Percentiles rank a stretch among this genome's conserved stretches.
phyloP scores from a whole-genome alignment of 1,284 basidiomycete species.

The Earliella scabrosa region DNA sequence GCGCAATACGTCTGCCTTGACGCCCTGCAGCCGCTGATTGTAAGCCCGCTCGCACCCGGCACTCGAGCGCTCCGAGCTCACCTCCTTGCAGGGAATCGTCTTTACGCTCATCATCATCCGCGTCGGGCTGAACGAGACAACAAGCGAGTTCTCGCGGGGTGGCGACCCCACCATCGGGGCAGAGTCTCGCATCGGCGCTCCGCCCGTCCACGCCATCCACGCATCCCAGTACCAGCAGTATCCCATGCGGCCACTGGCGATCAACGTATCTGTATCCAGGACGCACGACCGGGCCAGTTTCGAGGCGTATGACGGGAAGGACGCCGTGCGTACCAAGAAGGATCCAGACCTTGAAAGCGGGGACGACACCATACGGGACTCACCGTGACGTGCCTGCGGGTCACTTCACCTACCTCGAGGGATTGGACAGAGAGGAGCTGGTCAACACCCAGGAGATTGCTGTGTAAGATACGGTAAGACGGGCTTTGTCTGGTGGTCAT shows the following conservation, averaged over 20 bases:
- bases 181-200: neutral
- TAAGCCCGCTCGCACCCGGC: neutral
- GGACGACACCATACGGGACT: neutral
- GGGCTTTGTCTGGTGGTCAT: too few species aligned
- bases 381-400: neutral
- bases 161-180: neutral
- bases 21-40: constrained; percentile 23
- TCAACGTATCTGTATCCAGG: neutral
- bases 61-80: neutral
- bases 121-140: constrained; percentile 21
- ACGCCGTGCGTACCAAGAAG: constrained; percentile 1
- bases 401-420: neutral
- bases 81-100: constrained; percentile 14
- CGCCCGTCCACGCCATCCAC: neutral
- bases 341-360: constrained; percentile 17
- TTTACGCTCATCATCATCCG: constrained; percentile 28
- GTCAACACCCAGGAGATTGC: neutral
- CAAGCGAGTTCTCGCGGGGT: constrained; percentile 13
- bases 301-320: constrained; percentile 19
- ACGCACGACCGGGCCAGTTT: constrained; percentile 21
- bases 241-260: constrained; percentile 7
- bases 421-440: neutral
- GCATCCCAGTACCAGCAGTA: neutral
- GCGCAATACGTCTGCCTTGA: constrained; percentile 25
- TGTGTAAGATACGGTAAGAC: neutral